Percentiles rank a stretch among this genome's conserved stretches.
These are phyloP conservation scores for Cercospora brassicicola DNA, from an alignment of 2,329 filamentous ascomycete genomes.

Conservation along the genomic window DNA sequence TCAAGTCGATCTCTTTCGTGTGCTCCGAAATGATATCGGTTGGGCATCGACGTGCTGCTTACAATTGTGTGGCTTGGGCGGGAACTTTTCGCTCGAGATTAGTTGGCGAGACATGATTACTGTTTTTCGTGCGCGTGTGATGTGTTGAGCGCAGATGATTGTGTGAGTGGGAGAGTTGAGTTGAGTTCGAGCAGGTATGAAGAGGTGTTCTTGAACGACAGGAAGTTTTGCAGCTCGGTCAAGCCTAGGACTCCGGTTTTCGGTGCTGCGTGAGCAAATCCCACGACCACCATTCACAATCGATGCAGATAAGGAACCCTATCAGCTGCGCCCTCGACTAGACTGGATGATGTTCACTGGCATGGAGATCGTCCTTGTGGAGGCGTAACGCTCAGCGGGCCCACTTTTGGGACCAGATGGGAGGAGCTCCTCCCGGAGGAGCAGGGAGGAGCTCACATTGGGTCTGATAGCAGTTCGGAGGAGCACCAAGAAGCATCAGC, in stretches of 20 bases:
- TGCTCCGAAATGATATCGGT: conserved; percentile 11
- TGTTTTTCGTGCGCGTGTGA: background rate
- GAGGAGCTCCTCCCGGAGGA: background rate
- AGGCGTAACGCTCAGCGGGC: too few species aligned
- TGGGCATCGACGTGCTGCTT: conserved; percentile 3
- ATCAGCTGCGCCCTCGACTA: too few species aligned
- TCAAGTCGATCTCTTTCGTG: background rate
- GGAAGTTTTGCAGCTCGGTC: background rate
- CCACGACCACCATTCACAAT: background rate
- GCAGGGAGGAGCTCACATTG: background rate
- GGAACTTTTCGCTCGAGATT: conserved; percentile 51
- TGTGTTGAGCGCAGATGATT: background rate
- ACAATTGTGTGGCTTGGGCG: conserved; percentile 52
- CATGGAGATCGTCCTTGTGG: background rate
- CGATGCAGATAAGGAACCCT: background rate
- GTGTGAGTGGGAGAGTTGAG: background rate
- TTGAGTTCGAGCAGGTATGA: background rate
- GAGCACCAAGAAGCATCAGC: background rate
- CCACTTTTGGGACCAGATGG: background rate
- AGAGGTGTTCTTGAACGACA: too few species aligned
- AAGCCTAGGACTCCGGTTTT: background rate
- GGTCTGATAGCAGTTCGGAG: too few species aligned
- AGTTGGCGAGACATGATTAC: conserved; percentile 48
- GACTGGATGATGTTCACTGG: too few species aligned
- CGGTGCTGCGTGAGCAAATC: background rate